Base-by-base conservation (phyloP, 2,329 filamentous ascomycete species). In the Fusarium subglutinans region DNA sequence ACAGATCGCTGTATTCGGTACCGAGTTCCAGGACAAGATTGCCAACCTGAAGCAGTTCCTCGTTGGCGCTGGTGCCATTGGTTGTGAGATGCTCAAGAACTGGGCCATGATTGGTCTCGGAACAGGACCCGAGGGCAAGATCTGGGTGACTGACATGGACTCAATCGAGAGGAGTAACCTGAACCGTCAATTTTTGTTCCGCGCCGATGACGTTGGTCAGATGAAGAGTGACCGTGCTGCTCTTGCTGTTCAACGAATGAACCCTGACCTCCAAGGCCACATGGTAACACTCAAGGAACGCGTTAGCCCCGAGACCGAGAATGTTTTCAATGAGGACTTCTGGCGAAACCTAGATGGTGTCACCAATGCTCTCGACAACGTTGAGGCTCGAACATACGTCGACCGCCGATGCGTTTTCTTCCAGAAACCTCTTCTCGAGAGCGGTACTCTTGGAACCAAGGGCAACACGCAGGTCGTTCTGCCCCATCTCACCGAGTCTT, bases 61-160 rank as follows among this genome's bases (percentile, higher is more conserved):
- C 63, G 96, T 99, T 66, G 96, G 96, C 76, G 94, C 96, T 53
- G 96, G 96, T 78, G 96, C 97, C 73, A 99, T 99, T 82, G 96
- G 96, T 51, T 99, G 96, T 80, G 96, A 99, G 81, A 99, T 98
- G 93, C 86, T 99, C 76, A 99, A 99, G 90, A 98, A 98, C 83
- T 99, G 96, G 95, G 96, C 97, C 41, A 97, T 99, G 95, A 97
- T 98, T 82, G 96, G 96, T 76, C 87, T 99, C 37, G 96, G 93
- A 50, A 94, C 93, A 51, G 96, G 96, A 8, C 94, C 94, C 7
- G 90, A 95, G 55, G 96, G 96, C 78, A 93, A 93, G 83, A 97
- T 99, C 79, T 94, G 87, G 66, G 93, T 99, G 56, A 98, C 97
- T 20, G 96, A 99, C 81, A 98, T 98, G 91, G 96, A 99, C 80